Base-by-base conservation (phyloP, 1,139 yeast species). In the Magnusiomyces ingens region DNA sequence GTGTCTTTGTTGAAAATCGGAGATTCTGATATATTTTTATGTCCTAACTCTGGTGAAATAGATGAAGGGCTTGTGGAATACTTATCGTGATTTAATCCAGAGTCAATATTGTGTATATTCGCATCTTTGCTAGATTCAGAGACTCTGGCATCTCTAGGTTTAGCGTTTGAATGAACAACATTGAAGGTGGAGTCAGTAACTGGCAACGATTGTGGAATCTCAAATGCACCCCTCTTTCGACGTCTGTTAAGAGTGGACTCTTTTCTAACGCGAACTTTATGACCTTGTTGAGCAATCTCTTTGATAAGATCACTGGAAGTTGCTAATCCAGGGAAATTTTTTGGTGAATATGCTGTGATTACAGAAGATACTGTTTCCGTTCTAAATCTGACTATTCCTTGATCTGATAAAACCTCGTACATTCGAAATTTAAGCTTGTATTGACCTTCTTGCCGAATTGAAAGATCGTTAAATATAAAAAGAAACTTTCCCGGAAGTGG, bases 251-350 rank as follows among this genome's bases (percentile, higher is more conserved):
- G 45, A 1, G 62, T 60, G 12, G 61, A 55, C 45, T 67, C 71
- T 47, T 68, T 64, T 46, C 71, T 57, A 15, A 69, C 69, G 15
- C 71, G 61, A 29, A 68, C 71, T 49, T 64, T 63, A 53, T 69
- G 66, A 13, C 71, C 71, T 43, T 67, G 69, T 32, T 65, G 59
- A 11, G 71, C 71, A 29, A 68, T 64, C 47, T 68, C 70, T 40
- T 66, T 64, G 43, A 68, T 68, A 49, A 68, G 57, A 42, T 67
- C 69, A 36, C 67, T 64, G 26, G 67, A 62, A 13, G 66, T 67
- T 48, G 62, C 70, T 49, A 69, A 62, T 2, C 72, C 72, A 15
- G 72, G 73, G 56, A 69, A 69, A 47, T 65, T 63, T 54, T 70
- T 70, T 26, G 72, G 71, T 1, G 70, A 63, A 59, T 66, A 69